Base-by-base conservation (phyloP, 1,284 basidiomycete species). In the Leccinum angustisporum region DNA sequence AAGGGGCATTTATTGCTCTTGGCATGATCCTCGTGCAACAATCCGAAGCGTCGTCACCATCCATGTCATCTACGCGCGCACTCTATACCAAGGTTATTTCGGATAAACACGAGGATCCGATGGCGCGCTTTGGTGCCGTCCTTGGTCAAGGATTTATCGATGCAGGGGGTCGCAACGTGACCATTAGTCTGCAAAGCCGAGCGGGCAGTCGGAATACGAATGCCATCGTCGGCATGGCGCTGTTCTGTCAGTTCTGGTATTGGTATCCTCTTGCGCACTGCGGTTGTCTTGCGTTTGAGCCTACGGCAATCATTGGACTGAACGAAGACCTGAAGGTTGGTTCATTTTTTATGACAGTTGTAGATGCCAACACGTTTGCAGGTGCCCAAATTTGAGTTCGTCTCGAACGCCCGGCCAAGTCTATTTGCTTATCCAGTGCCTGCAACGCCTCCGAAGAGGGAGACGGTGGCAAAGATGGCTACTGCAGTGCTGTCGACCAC, bases 201-300 rank as follows among this genome's bases (percentile, higher is more conserved):
- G 94, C 93, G 5, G 96, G 96, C 5, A 95, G 90, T 65, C 85
- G 84, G 67, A 95, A 97, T 75, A 95, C 94, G 68, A 92, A 86
- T 61, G 94, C 95, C 3, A 93, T 98, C 64, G 94, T 98, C 46
- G 96, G 96, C 31, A 95, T 98, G 92, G 88, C 91, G 16, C 77
- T 98, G 71, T 98, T 98, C 80, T 94, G 91, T 70, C 96, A 98
- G 75, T 98, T 98, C 79, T 98, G 96, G 96, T 98, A 98, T 75
- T 98, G 96, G 96, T 98, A 95, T 78, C 96, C 96, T 38, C 80
- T 98, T 31, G 94, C 95, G n/a, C 95, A 97, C 72, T 95, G 92
- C 68, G 90, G 93, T 16, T 92, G 90, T 69, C 80, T 98, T 66
- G 90, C 95, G 1, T 97, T 98, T 76, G 90, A 93, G 64, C 95